Base-by-base conservation (phyloP, 2,329 filamentous ascomycete species). In the Gaeumannomyces sp. region DNA sequence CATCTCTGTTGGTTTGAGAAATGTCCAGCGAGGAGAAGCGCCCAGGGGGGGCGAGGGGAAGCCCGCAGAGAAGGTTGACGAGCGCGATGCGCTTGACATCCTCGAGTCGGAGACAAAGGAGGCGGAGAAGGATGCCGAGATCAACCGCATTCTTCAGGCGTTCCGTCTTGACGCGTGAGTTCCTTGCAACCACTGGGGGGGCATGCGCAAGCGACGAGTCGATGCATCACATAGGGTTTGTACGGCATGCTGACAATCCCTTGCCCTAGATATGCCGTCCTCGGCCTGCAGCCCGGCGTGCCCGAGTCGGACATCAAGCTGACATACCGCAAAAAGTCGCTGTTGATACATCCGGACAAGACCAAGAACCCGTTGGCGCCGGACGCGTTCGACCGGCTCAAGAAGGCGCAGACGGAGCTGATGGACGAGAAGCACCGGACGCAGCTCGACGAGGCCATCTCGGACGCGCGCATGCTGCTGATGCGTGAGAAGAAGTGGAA, bases 291-390 rank as follows among this genome's bases (percentile, higher is more conserved):
- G 76, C 95, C 95, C 4, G 95, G 95, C 74, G 92, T 98, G 27
- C 88, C 95, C 65, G 94, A 98, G 71, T 93, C 92, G 66, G 95
- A 98, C 79, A 98, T 99, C 82, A 98, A 97, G 79, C 82, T 89
- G 71, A 86, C 86, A 70, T 99, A 98, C 80, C 93, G 95, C 81
- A 93, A 92, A 72, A 98, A 97, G 78, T 99, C 95, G n/a, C 89
- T 99, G 65, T 88, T 99, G 61, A 98, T 99, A 80, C 95, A 99
- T 81, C 95, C 95, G 8, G 95, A 99, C 81, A 99, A 99, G 78
- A 97, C 95, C 65, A 88, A 88, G 73, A 98, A 99, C 74, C 89
- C 92, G 0, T 85, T 83, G 61, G 95, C 95, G 0, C 94, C 95
- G 4, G 95, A 98, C 72, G 95, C 95, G 69, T 99, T 99, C 74